Evolutionary conservation across 2,329 filamentous ascomycete species (phyloP), one percentile per base, ranked within the genome.

Genomic region (Dactylellina parvicollis): DNA sequence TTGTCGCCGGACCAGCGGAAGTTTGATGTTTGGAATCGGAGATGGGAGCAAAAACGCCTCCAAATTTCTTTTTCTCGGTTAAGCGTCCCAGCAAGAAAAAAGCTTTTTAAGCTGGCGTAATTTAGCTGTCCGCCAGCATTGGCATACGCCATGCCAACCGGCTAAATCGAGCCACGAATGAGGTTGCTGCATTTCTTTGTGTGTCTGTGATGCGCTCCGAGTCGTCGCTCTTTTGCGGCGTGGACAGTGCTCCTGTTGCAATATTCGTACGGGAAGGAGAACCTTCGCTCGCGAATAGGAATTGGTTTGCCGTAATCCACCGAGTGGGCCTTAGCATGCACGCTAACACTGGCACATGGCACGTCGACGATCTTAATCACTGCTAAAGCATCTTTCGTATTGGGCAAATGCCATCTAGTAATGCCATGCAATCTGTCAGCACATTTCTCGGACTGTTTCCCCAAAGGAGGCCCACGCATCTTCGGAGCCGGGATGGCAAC

Each of bases 51-150:
- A 42, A 36, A 54, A 55, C 30, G 46, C 54, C 54, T 55, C 47
- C 46, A 42, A 42, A 66, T 55, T 73, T 55, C 60, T 73, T 73
- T 73, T 73, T 73, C 47, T 61, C 69, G 67, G 67, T 61, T 73
- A 65, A 55, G 42, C 36, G 54, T 65, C 52, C 67, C 52, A 65
- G 34, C 26, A 26, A 57, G 46, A 66, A 65, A 65, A 66, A 73
- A 73, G 60, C 52, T 64, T 73, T 64, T 60, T 72, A n/a, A n/a
- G 55, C 60, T 73, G 69, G 69, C 69, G 69, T 73, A 73, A 73
- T 66, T 65, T 66, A 32, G 52, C 55, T 65, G 59, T 66, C 28
- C 30, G 46, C 60, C 60, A 30, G 54, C 49, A 66, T 73, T 73
- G 69, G 69, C 69, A 73, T 59, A 73, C 69, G 69, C 61, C 69